phyloP scores from a whole-genome alignment of 176 grass and related monocot genomes.

The Lolium rigidum region DNA sequence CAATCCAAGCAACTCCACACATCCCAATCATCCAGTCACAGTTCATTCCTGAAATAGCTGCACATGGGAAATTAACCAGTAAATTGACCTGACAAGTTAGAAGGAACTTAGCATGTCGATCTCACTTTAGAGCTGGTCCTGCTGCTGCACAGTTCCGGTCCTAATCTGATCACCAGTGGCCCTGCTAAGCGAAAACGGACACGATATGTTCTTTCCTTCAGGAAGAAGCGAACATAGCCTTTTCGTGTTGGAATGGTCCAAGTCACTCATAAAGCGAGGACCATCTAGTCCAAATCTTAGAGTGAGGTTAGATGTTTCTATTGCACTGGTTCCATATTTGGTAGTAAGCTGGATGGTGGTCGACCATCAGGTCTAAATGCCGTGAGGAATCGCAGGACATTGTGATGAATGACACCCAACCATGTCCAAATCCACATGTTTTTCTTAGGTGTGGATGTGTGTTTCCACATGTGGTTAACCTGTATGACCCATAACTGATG shows the following conservation, averaged over 20 bases:
- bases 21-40: not conserved
- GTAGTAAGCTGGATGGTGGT: not conserved
- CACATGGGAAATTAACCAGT: not conserved
- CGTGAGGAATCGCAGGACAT: slow-evolving; percentile 11
- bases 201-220: not conserved
- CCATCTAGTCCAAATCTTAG: not conserved
- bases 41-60: slow-evolving; percentile 4
- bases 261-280: not conserved
- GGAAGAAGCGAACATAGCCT: not conserved
- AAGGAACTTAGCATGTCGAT: not conserved
- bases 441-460: not conserved
- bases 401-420: not conserved
- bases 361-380: not conserved
- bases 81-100: not conserved
- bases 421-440: slow-evolving; percentile 13
- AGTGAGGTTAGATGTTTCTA: not conserved
- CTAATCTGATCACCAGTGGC: not conserved
- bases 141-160: slow-evolving; percentile 3
- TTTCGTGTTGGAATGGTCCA: not conserved
- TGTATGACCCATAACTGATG: not conserved
- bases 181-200: not conserved
- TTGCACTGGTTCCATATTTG: not conserved
- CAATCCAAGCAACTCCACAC: slow-evolving; percentile 12
- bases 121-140: not conserved
- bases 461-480: slow-evolving; percentile 11